Percentiles rank a stretch among this genome's conserved stretches.
Conservation (phyloP, 192 early-diverging fungal species). For the Backusella westeae region DNA sequence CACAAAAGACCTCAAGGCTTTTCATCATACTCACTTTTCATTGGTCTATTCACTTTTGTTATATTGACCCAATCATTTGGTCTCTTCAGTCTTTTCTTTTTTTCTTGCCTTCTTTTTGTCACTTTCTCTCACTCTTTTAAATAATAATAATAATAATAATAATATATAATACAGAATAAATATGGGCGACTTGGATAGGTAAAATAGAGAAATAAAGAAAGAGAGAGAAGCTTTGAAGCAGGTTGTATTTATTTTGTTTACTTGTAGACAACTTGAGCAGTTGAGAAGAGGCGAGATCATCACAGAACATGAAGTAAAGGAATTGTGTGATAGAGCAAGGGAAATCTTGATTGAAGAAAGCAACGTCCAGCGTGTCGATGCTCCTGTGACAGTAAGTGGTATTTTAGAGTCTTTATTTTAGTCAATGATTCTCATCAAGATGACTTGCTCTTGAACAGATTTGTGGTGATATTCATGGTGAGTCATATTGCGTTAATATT, state of each 20-base stretch:
- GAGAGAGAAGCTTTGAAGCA: neutral
- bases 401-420: neutral
- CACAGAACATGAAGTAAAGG: constrained; percentile 88
- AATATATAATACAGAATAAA: neutral
- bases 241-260: neutral
- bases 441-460: constrained; percentile 37
- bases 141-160: neutral
- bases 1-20: too few relatives aligned
- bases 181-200: constrained; percentile 13
- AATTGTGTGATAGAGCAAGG: constrained; percentile 90
- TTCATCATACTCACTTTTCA: neutral
- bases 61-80: neutral
- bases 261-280: constrained; percentile 79
- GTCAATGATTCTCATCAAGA: neutral
- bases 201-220: neutral
- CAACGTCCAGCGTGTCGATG: constrained; percentile 93
- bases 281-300: constrained; percentile 90
- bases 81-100: neutral
- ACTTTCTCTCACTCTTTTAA: neutral
- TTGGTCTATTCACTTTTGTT: neutral
- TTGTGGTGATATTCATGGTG: constrained; percentile 95
- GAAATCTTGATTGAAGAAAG: constrained; percentile 96
- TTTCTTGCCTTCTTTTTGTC: neutral
- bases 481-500: neutral
- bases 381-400: constrained; percentile 83